phyloP scores from a whole-genome alignment of 108 stramenopile genomes.

The Skeletonema costatum region DNA sequence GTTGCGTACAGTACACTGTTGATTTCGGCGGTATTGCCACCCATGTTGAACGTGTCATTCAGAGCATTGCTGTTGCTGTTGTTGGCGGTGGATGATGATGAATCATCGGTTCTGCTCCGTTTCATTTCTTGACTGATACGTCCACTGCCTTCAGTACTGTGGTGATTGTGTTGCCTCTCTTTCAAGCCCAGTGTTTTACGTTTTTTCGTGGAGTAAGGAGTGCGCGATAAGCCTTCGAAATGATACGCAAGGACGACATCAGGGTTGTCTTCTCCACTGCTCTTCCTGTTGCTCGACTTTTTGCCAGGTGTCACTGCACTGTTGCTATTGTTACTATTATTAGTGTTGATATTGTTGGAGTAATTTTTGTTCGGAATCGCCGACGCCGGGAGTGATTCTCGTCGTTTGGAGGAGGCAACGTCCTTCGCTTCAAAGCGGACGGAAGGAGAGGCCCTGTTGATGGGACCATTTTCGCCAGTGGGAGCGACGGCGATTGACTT shows the following conservation, averaged over 20 bases:
- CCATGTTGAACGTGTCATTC: conserved; percentile 39
- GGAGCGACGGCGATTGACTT: neutral
- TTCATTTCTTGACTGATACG: conserved; percentile 8
- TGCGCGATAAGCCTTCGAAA: conserved; percentile 18
- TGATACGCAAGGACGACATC: conserved; percentile 24
- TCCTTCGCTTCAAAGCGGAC: neutral
- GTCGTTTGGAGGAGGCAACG: neutral
- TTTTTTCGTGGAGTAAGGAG: conserved; percentile 19
- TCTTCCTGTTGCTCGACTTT: neutral
- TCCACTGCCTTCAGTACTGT: neutral
- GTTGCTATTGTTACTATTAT: neutral
- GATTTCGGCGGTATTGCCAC: conserved; percentile 31
- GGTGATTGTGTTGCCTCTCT: neutral
- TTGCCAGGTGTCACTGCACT: neutral
- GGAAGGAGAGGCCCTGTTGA: neutral
- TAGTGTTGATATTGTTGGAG: neutral
- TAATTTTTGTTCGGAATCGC: neutral
- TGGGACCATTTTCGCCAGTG: neutral
- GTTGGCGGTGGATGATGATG: neutral
- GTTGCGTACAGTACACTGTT: conserved; percentile 15
- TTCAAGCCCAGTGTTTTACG: conserved; percentile 3
- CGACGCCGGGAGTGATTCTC: neutral
- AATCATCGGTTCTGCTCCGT: neutral
- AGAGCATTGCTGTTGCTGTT: neutral
- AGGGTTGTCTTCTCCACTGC: neutral